These are phyloP conservation scores for Citrus hindsii DNA, from an alignment of 345 rosid genomes.

Conservation along the genomic window DNA sequence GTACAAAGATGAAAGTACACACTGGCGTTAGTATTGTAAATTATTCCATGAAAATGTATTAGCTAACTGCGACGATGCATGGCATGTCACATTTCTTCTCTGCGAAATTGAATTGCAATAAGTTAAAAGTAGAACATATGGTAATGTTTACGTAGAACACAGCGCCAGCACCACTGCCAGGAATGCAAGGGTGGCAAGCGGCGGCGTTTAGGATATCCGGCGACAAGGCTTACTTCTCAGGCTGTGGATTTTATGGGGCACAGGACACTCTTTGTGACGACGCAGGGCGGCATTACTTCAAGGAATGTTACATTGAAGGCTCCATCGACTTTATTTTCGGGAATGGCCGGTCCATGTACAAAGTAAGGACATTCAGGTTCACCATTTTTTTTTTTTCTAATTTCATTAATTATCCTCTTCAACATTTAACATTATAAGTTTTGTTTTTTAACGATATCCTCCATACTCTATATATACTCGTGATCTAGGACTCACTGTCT, in stretches of 20 bases:
- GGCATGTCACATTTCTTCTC: background rate
- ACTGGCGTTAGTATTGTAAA: no score
- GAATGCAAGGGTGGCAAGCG: constrained; percentile 96
- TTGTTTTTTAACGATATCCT: background rate
- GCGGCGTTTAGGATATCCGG: constrained; percentile 90
- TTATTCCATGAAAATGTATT: background rate
- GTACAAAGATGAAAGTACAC: background rate
- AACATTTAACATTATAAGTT: background rate
- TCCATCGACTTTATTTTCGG: constrained; percentile 96
- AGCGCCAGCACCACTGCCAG: constrained; percentile 93
- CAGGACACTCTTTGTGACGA: constrained; percentile 95
- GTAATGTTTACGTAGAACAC: constrained; percentile 49
- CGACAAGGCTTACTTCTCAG: constrained; percentile 84
- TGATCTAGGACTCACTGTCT: background rate
- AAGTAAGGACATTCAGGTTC: constrained; percentile 34
- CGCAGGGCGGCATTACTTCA: constrained; percentile 92
- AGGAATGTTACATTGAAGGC: constrained; percentile 88
- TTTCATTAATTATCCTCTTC: background rate
- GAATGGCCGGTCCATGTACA: constrained; percentile 92
- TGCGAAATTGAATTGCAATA: background rate
- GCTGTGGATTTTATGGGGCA: constrained; percentile 92
- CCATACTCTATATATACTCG: background rate
- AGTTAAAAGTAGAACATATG: no score
- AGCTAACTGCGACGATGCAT: background rate
- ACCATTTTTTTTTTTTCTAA: background rate